Conservation (phyloP, 768 basidiomycete genomes). For the Tylopilus vinaceipallidus region DNA sequence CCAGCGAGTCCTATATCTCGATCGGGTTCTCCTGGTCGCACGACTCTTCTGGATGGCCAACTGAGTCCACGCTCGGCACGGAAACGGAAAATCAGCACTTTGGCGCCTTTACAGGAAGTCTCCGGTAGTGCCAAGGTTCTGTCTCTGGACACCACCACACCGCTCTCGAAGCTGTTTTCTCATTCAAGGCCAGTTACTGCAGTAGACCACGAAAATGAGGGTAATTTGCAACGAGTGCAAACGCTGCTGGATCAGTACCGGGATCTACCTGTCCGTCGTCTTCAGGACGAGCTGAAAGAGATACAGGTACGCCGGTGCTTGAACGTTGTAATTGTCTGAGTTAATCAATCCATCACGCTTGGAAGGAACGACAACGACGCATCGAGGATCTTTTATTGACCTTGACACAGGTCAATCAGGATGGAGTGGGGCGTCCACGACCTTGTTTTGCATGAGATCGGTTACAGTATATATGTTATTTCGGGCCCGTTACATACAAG, state of each 20-base stretch:
- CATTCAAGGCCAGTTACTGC: conserved; percentile 19
- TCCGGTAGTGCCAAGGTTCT: conserved; percentile 31
- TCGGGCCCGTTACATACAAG: too few relatives aligned
- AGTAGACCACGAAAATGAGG: conserved; percentile 32
- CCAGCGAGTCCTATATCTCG: conserved; percentile 12
- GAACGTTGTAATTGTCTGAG: background rate
- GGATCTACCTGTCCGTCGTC: conserved; percentile 57
- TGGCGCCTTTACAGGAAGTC: conserved; percentile 28
- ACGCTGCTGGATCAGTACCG: conserved; percentile 60
- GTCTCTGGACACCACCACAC: conserved; percentile 28
- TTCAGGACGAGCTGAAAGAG: conserved; percentile 83
- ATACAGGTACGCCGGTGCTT: conserved; percentile 52
- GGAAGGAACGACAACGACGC: conserved; percentile 69
- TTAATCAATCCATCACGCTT: conserved; percentile 1
- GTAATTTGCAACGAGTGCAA: conserved; percentile 55
- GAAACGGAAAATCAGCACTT: conserved; percentile 27
- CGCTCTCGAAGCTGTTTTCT: conserved; percentile 28
- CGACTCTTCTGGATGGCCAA: conserved; percentile 8
- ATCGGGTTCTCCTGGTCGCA: conserved; percentile 1
- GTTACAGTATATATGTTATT: background rate
- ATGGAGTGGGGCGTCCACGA: conserved; percentile 19
- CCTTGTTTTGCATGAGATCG: background rate
- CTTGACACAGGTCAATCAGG: conserved; percentile 66
- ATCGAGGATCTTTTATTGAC: conserved; percentile 71
- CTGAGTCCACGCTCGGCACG: conserved; percentile 9